A percentile compares a stretch with the other conserved stretches of the same genome.
Conservation (phyloP, 495 filamentous ascomycete genomes). For the Rusavskia elegans region DNA sequence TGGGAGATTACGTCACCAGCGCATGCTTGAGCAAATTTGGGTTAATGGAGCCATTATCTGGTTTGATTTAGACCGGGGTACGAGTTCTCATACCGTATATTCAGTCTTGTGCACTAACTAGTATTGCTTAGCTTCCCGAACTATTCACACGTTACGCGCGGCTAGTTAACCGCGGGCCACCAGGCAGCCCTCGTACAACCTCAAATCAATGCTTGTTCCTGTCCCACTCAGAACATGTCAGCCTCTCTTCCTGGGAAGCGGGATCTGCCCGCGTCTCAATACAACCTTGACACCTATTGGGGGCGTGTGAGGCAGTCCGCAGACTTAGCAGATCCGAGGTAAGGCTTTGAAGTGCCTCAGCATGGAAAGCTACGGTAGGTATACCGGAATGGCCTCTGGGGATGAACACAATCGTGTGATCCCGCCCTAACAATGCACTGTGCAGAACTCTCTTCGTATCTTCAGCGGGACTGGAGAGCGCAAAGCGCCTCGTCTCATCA, state of each 20-base stretch:
- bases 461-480: conserved; percentile 57
- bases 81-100: too few relatives aligned
- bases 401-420: not conserved
- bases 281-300: conserved; percentile 88
- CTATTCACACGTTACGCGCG: too few relatives aligned
- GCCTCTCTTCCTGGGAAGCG: conserved; percentile 74
- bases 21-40: too few relatives aligned
- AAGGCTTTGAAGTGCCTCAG: conserved; percentile 23
- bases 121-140: too few relatives aligned
- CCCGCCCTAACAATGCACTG: not conserved
- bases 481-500: conserved; percentile 55
- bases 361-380: conserved; percentile 13
- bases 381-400: conserved; percentile 2
- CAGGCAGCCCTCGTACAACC: too few relatives aligned
- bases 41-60: too few relatives aligned
- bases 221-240: conserved; percentile 45
- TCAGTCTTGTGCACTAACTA: too few relatives aligned
- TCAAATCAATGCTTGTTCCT: not conserved
- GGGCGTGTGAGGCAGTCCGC: conserved; percentile 83
- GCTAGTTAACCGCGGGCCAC: too few relatives aligned
- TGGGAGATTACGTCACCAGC: too few relatives aligned
- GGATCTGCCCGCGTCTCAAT: conserved; percentile 76
- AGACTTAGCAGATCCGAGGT: conserved; percentile 91
- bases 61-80: too few relatives aligned
- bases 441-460: conserved; percentile 68